Evolutionary conservation across 176 grass and related monocot genomes (phyloP), one percentile per base, ranked within the genome.

Genomic region (Rhynchospora breviuscula): DNA sequence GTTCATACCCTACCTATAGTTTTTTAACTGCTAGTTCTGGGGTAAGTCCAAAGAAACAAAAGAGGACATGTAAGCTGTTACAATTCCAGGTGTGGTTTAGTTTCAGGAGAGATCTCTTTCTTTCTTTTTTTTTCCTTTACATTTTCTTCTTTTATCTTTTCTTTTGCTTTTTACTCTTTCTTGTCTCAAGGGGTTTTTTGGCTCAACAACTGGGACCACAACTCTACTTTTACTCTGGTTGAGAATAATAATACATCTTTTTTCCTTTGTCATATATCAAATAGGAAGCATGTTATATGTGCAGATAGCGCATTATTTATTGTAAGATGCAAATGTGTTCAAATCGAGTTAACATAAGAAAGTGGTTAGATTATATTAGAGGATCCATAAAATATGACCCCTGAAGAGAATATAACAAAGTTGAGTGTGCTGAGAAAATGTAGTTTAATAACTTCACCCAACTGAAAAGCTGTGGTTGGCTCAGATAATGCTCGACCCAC

Each of bases 161-260:
- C 12, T 76, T 51, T 76, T 45, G 4, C 49, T 73, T 51, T 51
- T 18, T 11, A 29, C 31, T 52, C 23, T 77, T 29, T 76, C 22
- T 54, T 76, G 46, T 52, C 72, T 76, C 5, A 26, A 46, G 48
- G 72, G 51, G 29, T 4, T 40, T n/a, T n/a, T n/a, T n/a, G 72
- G 73, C 29, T 77, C 25, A 57, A 76, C 72, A 74, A 77, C 49
- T 77, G 19, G 73, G 49, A 77, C 73, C 49, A 31, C 73, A 77
- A 6, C 21, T 48, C 3, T 49, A 73, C 45, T 12, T n/a, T 73
- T 73, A 48, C n/a, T 73, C 73, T 53, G 6, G 21, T 77, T 54
- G 49, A n/a, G n/a, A n/a, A 77, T 77, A 15, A 6, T 73, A 19
- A 59, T 78, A 57, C 31, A 21, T 11, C 2, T 61, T 21, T 22